Percentiles rank a stretch among this genome's conserved stretches.
Evolutionary conservation across 2,329 filamentous ascomycete species (phyloP).

Genomic region (Nemania sp.): DNA sequence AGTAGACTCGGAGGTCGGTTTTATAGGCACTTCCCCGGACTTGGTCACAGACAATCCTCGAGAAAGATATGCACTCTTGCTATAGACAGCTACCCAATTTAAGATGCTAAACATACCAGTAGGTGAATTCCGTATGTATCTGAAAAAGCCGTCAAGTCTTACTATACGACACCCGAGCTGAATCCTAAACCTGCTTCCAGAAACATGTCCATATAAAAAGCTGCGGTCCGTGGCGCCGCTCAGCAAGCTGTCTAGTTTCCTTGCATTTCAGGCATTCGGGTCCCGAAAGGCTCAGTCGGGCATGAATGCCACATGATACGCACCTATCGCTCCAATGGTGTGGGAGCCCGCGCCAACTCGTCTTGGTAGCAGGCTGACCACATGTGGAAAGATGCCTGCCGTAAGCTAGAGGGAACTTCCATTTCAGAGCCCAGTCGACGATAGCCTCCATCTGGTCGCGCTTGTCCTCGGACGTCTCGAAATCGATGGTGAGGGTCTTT

Average conservation of each 20-base stretch:
- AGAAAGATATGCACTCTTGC: no score
- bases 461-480: constrained; percentile 30
- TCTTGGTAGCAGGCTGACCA: constrained; percentile 24
- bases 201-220: constrained; percentile 26
- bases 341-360: constrained; percentile 26
- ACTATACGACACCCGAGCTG: no score
- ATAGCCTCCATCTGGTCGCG: constrained; percentile 26
- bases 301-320: neutral
- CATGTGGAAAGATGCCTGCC: constrained; percentile 24
- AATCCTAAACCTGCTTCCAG: constrained; percentile 17
- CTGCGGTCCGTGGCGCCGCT: constrained; percentile 23
- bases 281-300: neutral
- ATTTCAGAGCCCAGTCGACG: constrained; percentile 30
- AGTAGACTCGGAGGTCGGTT: no score
- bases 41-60: no score
- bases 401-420: constrained; percentile 28
- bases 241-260: constrained; percentile 8
- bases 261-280: constrained; percentile 8
- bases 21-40: no score
- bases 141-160: no score
- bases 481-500: constrained; percentile 30
- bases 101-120: no score
- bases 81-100: no score
- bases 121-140: no score
- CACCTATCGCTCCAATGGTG: constrained; percentile 20